Conservation (phyloP, 768 basidiomycete genomes). For the Termitomyces sp. region DNA sequence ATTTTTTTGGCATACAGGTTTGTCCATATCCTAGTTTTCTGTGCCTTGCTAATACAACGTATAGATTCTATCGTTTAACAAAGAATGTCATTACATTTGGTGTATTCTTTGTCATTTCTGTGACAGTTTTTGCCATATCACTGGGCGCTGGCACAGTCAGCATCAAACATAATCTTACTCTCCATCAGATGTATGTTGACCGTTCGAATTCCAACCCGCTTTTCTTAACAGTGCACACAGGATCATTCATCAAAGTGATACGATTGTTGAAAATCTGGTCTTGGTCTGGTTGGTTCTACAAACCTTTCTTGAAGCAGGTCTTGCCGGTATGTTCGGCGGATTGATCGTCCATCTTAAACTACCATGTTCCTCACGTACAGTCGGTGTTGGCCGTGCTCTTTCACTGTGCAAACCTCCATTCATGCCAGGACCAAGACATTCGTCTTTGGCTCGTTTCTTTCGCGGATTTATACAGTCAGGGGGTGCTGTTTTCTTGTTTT, state of each 20-base stretch:
- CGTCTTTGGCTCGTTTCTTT: slow-evolving; percentile 26
- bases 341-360: not conserved
- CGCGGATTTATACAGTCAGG: slow-evolving; percentile 33
- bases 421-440: slow-evolving; percentile 6
- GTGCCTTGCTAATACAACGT: slow-evolving; percentile 12
- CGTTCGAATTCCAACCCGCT: not conserved
- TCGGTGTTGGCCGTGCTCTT: slow-evolving; percentile 17
- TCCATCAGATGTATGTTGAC: slow-evolving; percentile 15
- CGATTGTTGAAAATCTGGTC: not conserved
- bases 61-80: slow-evolving; percentile 12
- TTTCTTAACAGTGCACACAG: not conserved
- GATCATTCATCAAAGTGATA: not conserved
- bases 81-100: slow-evolving; percentile 3
- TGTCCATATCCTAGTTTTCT: not conserved
- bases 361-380: slow-evolving; percentile 2
- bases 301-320: slow-evolving; percentile 4
- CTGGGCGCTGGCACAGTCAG: slow-evolving; percentile 11
- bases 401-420: slow-evolving; percentile 14
- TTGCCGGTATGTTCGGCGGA: slow-evolving; percentile 2
- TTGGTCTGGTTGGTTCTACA: slow-evolving; percentile 10
- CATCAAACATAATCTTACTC: slow-evolving; percentile 7
- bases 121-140: slow-evolving; percentile 12
- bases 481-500: slow-evolving; percentile 28
- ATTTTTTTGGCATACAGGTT: slow-evolving; percentile 28
- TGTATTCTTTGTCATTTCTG: not conserved